Evolutionary conservation across 2,329 filamentous ascomycete species (phyloP).

Genomic region (Clonostachys sp.): DNA sequence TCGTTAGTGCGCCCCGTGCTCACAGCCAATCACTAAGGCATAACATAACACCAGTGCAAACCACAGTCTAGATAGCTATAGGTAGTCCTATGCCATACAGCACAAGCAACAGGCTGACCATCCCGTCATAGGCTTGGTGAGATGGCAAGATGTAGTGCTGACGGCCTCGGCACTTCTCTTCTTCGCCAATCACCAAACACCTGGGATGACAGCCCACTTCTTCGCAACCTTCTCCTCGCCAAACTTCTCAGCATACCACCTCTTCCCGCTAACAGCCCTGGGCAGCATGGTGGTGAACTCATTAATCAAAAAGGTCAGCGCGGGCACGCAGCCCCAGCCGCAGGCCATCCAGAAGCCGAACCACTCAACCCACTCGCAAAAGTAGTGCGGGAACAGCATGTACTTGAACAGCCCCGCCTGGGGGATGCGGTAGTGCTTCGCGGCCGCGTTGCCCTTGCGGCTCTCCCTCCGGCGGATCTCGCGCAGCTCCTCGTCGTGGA

Average conservation of each 20-base stretch:
- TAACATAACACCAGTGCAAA: too few relatives aligned
- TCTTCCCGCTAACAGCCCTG: constrained; percentile 71
- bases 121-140: too few relatives aligned
- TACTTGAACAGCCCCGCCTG: constrained; percentile 76
- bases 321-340: constrained; percentile 65
- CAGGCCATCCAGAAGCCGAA: constrained; percentile 77
- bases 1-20: too few relatives aligned
- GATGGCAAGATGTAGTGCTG: too few relatives aligned
- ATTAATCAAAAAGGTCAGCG: constrained; percentile 77
- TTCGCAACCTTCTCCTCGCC: constrained; percentile 74
- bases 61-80: too few relatives aligned
- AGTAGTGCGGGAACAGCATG: constrained; percentile 87
- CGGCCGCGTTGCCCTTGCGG: constrained; percentile 40
- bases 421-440: constrained; percentile 86
- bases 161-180: too few relatives aligned
- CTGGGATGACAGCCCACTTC: constrained; percentile 66
- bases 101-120: too few relatives aligned
- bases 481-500: constrained; percentile 84
- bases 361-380: constrained; percentile 98
- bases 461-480: constrained; percentile 74
- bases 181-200: constrained; percentile 20
- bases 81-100: too few relatives aligned
- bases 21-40: too few relatives aligned
- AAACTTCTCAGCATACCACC: constrained; percentile 88
- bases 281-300: constrained; percentile 89